phyloP scores from a whole-genome alignment of 2,329 filamentous ascomycete genomes.

The Ramularia endophylla region DNA sequence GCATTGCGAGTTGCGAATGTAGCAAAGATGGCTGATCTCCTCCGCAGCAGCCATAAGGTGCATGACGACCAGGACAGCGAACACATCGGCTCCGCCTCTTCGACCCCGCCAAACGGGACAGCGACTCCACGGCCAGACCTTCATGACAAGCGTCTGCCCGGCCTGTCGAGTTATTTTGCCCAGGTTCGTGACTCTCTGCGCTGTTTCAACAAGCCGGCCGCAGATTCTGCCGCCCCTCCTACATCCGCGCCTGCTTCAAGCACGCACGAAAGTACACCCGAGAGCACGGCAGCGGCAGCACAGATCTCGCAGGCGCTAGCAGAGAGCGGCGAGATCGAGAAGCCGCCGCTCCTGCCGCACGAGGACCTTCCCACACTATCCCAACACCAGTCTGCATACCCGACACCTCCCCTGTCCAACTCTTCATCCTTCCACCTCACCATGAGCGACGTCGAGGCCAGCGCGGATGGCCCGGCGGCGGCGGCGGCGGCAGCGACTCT shows the following conservation, averaged over 20 bases:
- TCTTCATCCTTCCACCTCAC: constrained; percentile 34
- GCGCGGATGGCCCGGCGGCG: constrained; percentile 12
- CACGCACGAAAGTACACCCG: constrained; percentile 10
- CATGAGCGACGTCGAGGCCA: constrained; percentile 23
- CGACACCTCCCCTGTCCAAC: constrained; percentile 38
- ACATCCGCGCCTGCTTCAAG: constrained; percentile 33
- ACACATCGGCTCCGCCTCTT: constrained; percentile 72
- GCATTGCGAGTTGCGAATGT: background rate
- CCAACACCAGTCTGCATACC: constrained; percentile 26
- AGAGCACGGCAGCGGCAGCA: constrained; percentile 12
- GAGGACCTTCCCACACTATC: constrained; percentile 22
- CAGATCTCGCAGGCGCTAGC: constrained; percentile 23
- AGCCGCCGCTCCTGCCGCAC: constrained; percentile 33
- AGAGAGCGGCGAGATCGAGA: constrained; percentile 25
- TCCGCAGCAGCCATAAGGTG: constrained; percentile 24
- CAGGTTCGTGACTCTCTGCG: constrained; percentile 92
- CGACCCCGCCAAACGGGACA: constrained; percentile 75
- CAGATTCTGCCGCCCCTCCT: constrained; percentile 24
- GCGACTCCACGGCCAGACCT: constrained; percentile 91
- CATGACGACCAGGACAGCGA: constrained; percentile 61
- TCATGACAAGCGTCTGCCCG: constrained; percentile 82
- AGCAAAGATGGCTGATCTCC: constrained; percentile 22
- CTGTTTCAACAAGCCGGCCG: constrained; percentile 33
- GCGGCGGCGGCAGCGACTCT: constrained; percentile 12
- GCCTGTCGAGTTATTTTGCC: constrained; percentile 92